Conservation (phyloP, 768 basidiomycete species). For the Calocera viscosa region DNA sequence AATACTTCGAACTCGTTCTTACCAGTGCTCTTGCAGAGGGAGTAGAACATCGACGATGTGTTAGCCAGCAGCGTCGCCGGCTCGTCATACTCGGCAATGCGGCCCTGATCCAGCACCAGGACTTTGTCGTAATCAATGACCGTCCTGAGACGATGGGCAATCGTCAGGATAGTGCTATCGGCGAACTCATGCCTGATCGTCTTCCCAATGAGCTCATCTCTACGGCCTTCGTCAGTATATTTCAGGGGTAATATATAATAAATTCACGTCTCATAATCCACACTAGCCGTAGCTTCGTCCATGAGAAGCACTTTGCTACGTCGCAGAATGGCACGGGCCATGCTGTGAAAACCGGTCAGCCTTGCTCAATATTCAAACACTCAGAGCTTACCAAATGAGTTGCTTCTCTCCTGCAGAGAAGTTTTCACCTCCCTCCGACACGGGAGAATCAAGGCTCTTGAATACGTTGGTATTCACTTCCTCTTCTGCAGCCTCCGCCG, state of each 20-base stretch:
- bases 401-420: constrained; percentile 82
- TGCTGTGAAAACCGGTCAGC: constrained; percentile 29
- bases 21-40: constrained; percentile 61
- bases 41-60: constrained; percentile 47
- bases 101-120: constrained; percentile 65
- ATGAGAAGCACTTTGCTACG: constrained; percentile 66
- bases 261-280: constrained; percentile 19
- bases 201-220: constrained; percentile 18
- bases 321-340: constrained; percentile 76
- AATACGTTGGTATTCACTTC: constrained; percentile 60
- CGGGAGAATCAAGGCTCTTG: constrained; percentile 57
- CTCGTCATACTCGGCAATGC: constrained; percentile 61
- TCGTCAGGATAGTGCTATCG: constrained; percentile 68
- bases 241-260: not conserved
- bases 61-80: constrained; percentile 46
- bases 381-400: constrained; percentile 38
- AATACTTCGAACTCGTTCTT: constrained; percentile 55
- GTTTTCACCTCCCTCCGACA: constrained; percentile 80
- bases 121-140: constrained; percentile 75
- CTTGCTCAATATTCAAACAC: not conserved
- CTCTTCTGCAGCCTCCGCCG: not conserved
- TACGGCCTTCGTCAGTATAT: constrained; percentile 14
- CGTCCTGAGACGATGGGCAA: constrained; percentile 66
- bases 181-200: constrained; percentile 43
- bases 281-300: constrained; percentile 49